A percentile compares a stretch with the other conserved stretches of the same genome.
These are phyloP conservation scores for Cenococcum geophilum DNA, from an alignment of 495 filamentous ascomycete species.

Conservation along the genomic window DNA sequence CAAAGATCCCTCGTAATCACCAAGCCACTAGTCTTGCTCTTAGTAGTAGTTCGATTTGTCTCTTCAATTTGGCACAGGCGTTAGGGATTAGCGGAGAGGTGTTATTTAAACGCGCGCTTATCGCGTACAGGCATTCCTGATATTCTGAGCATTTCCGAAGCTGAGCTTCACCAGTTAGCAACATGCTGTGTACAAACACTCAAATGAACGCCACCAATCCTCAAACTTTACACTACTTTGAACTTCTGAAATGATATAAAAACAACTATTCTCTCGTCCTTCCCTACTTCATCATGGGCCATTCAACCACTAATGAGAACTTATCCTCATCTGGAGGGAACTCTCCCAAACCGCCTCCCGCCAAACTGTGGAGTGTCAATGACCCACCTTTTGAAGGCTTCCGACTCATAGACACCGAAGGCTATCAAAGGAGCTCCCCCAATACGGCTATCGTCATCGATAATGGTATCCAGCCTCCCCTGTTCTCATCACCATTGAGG, in stretches of 20 bases:
- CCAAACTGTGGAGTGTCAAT: conserved; percentile 50
- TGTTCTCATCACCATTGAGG: no score
- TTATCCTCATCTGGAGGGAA: conserved; percentile 30
- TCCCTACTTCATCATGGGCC: conserved; percentile 18
- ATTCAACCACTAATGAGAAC: conserved; percentile 22
- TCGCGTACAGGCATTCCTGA: background rate
- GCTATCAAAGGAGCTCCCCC: conserved; percentile 48
- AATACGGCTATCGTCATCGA: conserved; percentile 89
- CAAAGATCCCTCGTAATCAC: conserved; percentile 61
- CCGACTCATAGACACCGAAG: conserved; percentile 55
- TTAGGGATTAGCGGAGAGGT: background rate
- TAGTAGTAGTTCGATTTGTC: background rate
- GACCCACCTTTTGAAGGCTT: conserved; percentile 77
- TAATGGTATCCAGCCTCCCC: conserved; percentile 62
- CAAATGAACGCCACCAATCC: background rate
- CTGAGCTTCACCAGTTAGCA: background rate
- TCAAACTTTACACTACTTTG: background rate
- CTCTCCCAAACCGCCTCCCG: conserved; percentile 46
- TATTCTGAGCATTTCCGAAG: background rate
- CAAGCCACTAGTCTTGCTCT: no score
- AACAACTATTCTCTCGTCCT: background rate
- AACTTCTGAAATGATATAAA: background rate
- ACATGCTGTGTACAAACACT: background rate
- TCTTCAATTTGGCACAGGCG: background rate
- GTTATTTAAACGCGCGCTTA: background rate